Percentiles rank a stretch among this genome's conserved stretches.
phyloP scores from a whole-genome alignment of 2,329 filamentous ascomycete genomes.

The Microsporum ferrugineum region DNA sequence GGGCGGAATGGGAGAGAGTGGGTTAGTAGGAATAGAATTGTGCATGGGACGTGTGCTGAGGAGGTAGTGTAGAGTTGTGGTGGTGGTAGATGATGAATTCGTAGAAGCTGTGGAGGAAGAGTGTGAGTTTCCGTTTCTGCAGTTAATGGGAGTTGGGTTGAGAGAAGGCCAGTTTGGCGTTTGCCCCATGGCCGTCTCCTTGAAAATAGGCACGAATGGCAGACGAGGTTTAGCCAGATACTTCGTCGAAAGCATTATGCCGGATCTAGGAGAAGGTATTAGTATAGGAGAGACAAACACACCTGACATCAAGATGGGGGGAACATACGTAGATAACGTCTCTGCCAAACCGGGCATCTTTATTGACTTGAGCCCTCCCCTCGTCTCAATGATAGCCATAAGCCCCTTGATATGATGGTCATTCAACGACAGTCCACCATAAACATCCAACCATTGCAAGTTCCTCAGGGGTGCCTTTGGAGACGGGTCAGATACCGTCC shows the following conservation, averaged over 20 bases:
- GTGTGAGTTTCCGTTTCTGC: background rate
- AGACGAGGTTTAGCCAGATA: constrained; percentile 17
- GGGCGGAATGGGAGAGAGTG: constrained; percentile 2
- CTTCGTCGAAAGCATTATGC: constrained; percentile 19
- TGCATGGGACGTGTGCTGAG: constrained; percentile 10
- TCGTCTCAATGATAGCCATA: constrained; percentile 22
- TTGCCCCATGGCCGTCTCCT: constrained; percentile 13
- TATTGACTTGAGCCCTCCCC: constrained; percentile 29
- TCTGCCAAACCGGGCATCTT: constrained; percentile 27
- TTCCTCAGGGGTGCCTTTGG: constrained; percentile 19
- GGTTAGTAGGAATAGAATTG: constrained; percentile 8
- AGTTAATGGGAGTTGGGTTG: background rate
- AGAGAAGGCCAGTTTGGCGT: constrained; percentile 15
- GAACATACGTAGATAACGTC: constrained; percentile 29
- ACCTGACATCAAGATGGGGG: background rate
- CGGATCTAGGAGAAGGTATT: constrained; percentile 12
- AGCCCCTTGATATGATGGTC: constrained; percentile 20
- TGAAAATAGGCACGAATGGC: constrained; percentile 17
- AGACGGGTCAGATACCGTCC: constrained; percentile 14
- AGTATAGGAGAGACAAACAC: background rate
- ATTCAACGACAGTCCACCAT: constrained; percentile 18
- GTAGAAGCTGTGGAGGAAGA: background rate
- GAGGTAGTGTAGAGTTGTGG: background rate
- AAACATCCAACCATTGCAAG: constrained; percentile 20
- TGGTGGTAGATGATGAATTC: background rate